Percentiles rank a stretch among this genome's conserved stretches.
These are phyloP conservation scores for Candida pseudoviswanathii DNA, from an alignment of 1,139 yeast genomes.

Conservation along the genomic window DNA sequence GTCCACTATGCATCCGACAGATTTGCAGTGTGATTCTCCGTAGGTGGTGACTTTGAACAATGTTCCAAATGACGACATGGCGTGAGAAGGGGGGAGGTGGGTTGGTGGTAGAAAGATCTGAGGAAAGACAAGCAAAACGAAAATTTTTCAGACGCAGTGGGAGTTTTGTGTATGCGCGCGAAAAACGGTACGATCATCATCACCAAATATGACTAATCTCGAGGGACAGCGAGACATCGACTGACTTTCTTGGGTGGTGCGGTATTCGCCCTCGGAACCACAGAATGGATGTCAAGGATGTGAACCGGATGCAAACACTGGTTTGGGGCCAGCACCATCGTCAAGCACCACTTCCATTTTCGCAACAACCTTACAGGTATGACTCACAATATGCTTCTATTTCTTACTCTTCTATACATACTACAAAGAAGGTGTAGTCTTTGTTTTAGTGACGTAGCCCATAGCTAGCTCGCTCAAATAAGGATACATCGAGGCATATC, in stretches of 20 bases:
- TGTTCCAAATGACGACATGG: slow-evolving; percentile 49
- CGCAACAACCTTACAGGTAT: no score
- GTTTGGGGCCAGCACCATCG: no score
- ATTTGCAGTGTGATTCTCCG: slow-evolving; percentile 97
- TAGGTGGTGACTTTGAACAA: slow-evolving; percentile 79
- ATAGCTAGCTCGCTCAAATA: slow-evolving; percentile 43
- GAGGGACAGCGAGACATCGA: not conserved
- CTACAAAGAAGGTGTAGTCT: slow-evolving; percentile 1
- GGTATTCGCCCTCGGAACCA: not conserved
- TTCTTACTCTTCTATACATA: not conserved
- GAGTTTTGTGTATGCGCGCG: no score
- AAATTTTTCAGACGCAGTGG: not conserved
- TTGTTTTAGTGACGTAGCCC: slow-evolving; percentile 12
- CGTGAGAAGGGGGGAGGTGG: no score
- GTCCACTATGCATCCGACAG: slow-evolving; percentile 98
- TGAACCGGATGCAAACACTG: no score
- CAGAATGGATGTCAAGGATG: no score
- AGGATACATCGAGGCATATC: slow-evolving; percentile 46
- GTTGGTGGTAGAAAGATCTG: not conserved
- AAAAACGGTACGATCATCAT: no score
- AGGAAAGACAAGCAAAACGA: not conserved
- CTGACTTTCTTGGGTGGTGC: not conserved
- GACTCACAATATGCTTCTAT: no score
- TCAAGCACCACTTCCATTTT: no score
- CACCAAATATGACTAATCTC: not conserved